These are phyloP conservation scores for Cladosporium sp. DNA, from an alignment of 2,329 filamentous ascomycete genomes.

Conservation along the genomic window DNA sequence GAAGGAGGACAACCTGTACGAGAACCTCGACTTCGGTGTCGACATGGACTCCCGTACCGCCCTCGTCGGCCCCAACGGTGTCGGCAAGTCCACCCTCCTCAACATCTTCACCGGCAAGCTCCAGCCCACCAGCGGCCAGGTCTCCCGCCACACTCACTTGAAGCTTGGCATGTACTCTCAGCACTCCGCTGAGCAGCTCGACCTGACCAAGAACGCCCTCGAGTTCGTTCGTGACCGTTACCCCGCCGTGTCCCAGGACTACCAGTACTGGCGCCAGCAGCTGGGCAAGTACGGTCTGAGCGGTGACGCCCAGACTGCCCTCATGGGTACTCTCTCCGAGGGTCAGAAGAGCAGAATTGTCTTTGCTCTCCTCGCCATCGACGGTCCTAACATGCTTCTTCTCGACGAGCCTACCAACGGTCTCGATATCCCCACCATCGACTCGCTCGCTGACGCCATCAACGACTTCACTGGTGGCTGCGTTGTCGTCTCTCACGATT, in stretches of 20 bases:
- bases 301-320: slow-evolving; percentile 88
- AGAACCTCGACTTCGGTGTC: slow-evolving; percentile 94
- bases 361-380: slow-evolving; percentile 92
- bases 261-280: slow-evolving; percentile 99
- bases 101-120: slow-evolving; percentile 96
- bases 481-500: slow-evolving; percentile 97
- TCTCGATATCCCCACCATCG: slow-evolving; percentile 97
- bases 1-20: slow-evolving; percentile 85
- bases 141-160: slow-evolving; percentile 92
- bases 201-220: slow-evolving; percentile 93
- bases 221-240: slow-evolving; percentile 99
- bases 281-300: slow-evolving; percentile 90
- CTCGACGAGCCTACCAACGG: slow-evolving; percentile 99
- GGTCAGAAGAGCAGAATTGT: slow-evolving; percentile 98
- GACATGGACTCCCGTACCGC: slow-evolving; percentile 99
- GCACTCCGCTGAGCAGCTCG: slow-evolving; percentile 96
- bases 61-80: slow-evolving; percentile 96
- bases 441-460: slow-evolving; percentile 95
- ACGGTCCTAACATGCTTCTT: slow-evolving; percentile 93
- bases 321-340: slow-evolving; percentile 97
- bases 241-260: slow-evolving; percentile 81
- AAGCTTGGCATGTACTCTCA: slow-evolving; percentile 98
- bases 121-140: slow-evolving; percentile 72
- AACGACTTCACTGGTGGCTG: slow-evolving; percentile 95
- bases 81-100: slow-evolving; percentile 94